Evolutionary conservation across 768 basidiomycete species (phyloP).

Genomic region (Russula ochroleuca): DNA sequence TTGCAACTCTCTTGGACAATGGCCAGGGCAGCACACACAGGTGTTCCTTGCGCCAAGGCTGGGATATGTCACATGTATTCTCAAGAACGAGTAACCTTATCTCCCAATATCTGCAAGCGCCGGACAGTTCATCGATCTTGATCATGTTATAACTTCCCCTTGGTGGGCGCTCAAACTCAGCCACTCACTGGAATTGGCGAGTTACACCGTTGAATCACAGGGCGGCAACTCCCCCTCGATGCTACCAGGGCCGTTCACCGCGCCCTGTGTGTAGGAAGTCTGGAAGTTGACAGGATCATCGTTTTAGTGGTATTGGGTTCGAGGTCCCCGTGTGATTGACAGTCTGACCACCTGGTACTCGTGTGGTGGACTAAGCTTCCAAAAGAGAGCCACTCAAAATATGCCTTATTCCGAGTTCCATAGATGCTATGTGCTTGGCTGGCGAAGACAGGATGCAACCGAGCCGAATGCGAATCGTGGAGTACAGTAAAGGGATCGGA

Average conservation of each 20-base stretch:
- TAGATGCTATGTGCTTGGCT: background rate
- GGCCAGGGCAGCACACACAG: background rate
- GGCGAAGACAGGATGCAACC: background rate
- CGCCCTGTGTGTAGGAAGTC: background rate
- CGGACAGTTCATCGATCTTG: background rate
- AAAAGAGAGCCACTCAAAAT: background rate
- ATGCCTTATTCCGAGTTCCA: background rate
- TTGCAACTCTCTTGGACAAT: conserved; percentile 8
- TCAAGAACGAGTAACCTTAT: conserved; percentile 17
- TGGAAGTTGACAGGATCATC: background rate
- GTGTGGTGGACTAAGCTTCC: background rate
- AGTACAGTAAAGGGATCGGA: background rate
- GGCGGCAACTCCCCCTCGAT: background rate
- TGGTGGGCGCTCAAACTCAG: background rate
- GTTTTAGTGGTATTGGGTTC: background rate
- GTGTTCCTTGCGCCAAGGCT: conserved; percentile 8
- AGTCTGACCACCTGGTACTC: background rate
- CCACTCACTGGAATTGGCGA: background rate
- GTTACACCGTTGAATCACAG: background rate
- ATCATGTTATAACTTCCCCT: background rate
- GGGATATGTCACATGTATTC: conserved; percentile 15
- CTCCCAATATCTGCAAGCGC: conserved; percentile 14
- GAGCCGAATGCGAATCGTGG: background rate
- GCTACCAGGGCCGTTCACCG: background rate
- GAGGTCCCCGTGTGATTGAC: background rate